Base-by-base conservation (phyloP, 2,329 filamentous ascomycete species). In the Diaporthe australafricana region DNA sequence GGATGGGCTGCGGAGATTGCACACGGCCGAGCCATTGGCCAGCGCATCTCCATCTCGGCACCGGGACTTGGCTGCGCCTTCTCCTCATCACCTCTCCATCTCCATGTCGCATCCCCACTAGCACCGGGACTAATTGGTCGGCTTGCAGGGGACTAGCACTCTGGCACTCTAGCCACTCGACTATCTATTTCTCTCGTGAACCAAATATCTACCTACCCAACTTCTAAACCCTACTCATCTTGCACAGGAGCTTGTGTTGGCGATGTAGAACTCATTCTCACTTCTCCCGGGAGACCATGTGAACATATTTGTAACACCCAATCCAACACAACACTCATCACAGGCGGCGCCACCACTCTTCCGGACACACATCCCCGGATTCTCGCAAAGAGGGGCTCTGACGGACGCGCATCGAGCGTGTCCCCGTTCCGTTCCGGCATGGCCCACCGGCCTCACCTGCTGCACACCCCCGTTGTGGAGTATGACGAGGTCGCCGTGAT, bases 401-500 rank as follows among this genome's bases (percentile, higher is more conserved):
- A 50, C 60, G 50, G 60, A 50, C 60, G 50, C 60, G 60, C 60
- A 38, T 22, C n/a, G 45, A 40, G 53, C 66, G 42, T 40, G 30
- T 40, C 53, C 32, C 30, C 22, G 47, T 53, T 47, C 20, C 12
- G 38, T 55, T 35, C 42, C 53, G 62, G 35, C 32, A 72, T 74
- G 70, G 72, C 70, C 32, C 48, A 50, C 62, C 63, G 52, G 32
- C 70, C 67, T 45, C 60, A 50, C n/a, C 12, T 72, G 16, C 60
- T 57, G 38, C 72, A 63, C 35, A 74, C 70, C 22, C 70, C 72
- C 27, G 53, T 53, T 35, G 47, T 78, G 73, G 75, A 77, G 22
- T 77, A 74, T 72, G 77, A 77, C 53, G 73, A 77, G 45, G 68
- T 74, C 5, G 73, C 74, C 30, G 71, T 77, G 38, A 48, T 74